Evolutionary conservation across 192 early-diverging fungal species (phyloP).

Genomic region (Backusella tuberculispora): DNA sequence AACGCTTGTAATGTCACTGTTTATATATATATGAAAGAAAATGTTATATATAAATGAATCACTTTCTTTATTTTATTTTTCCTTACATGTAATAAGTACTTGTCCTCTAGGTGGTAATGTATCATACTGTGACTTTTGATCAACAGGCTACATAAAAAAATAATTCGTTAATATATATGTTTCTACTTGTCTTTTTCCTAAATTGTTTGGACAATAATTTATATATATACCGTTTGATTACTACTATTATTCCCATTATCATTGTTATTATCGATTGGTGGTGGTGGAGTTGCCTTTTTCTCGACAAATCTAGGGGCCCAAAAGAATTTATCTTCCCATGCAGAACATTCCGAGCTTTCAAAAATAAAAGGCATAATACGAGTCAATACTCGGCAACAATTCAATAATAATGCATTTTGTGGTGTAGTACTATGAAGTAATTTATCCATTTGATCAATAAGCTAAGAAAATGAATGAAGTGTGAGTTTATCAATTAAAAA

Average conservation of each 20-base stretch:
- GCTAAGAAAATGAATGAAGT: conserved; percentile 17
- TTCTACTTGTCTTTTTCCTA: too few species aligned
- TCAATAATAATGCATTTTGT: conserved; percentile 63
- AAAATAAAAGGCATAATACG: conserved; percentile 85
- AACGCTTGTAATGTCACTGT: conserved; percentile 50
- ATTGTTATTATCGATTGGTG: neutral
- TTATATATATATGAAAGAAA: neutral
- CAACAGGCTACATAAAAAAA: neutral
- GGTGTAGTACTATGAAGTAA: conserved; percentile 49
- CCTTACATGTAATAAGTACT: conserved; percentile 52
- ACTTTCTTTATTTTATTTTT: neutral
- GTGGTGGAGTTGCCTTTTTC: neutral
- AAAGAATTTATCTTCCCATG: conserved; percentile 65
- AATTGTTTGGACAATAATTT: too few species aligned
- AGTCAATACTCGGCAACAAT: conserved; percentile 83
- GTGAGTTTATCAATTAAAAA: neutral
- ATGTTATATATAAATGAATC: neutral
- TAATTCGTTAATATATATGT: too few species aligned
- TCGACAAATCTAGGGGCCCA: conserved; percentile 50
- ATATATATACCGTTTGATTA: neutral
- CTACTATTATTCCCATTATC: neutral
- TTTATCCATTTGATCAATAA: conserved; percentile 52
- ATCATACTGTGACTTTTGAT: conserved; percentile 18
- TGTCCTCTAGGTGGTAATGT: conserved; percentile 46
- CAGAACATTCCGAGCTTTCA: conserved; percentile 57